Evolutionary conservation across 1,284 basidiomycete genomes (phyloP), one percentile per base, ranked within the genome.

Genomic region (Tilletia walkeri): DNA sequence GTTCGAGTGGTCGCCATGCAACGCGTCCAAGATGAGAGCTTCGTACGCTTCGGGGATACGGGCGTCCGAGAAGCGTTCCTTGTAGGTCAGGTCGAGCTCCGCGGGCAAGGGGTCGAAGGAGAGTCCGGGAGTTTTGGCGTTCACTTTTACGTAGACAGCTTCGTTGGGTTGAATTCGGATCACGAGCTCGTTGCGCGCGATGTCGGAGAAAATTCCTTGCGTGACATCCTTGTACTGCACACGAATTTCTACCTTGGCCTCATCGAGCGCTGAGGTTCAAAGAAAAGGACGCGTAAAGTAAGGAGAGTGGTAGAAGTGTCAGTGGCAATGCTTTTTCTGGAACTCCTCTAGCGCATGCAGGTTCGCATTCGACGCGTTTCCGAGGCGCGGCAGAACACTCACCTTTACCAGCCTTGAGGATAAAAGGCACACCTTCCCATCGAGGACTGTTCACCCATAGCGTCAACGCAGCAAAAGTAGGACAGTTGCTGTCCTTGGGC

Each of bases 401-500:
- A 67, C 56, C 80, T 72, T 83, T 83, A 54, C 81, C 81, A 48
- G 81, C 81, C 76, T 81, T 80, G 69, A 83, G 77, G 67, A 83
- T 80, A 68, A 83, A 83, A 24, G 81, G 81, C 39, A 83, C 81
- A 41, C 76, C 81, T 71, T 78, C 73, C 81, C 81, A 83, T 47
- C 81, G 76, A 49, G 76, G 75, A 70, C 78, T 80, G 73, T 83
- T 81, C 59, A 83, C 76, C 63, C 71, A 80, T 14, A 83, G 68
- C 10, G 79, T 76, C 41, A 85, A 65, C 4, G 83, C 84, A 24
- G 83, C 84, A 66, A 83, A 85, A 3, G 84, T 85, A 36, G 82
- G 84, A 65, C 83, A 84, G 76, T 83, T 84, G 69, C 77, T 79
- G 71, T 85, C 81, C 75, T 85, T 84, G 68, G 84, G 83, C 6